Evolutionary conservation across 805 yeast species (phyloP).

Genomic region (Cyberlindnera amylophila): DNA sequence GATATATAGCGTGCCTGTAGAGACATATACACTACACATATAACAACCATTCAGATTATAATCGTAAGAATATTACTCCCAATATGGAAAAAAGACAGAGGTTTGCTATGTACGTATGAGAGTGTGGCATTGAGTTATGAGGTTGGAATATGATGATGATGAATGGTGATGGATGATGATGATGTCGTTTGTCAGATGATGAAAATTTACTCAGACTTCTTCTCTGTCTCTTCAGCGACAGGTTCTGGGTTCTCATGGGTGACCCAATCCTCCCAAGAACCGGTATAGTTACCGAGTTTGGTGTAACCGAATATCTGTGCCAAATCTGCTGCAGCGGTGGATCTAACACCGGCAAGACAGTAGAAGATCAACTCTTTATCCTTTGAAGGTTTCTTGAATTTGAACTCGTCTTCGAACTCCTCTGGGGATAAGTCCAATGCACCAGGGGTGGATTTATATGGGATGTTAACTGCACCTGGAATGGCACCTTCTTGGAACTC

Average conservation of each 20-base stretch:
- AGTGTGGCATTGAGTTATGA: too few species aligned
- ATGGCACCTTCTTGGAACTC: constrained; percentile 71
- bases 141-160: too few species aligned
- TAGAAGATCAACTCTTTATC: constrained; percentile 80
- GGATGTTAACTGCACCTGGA: constrained; percentile 83
- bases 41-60: too few species aligned
- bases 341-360: constrained; percentile 90
- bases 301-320: constrained; percentile 88
- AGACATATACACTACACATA: too few species aligned
- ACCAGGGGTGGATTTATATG: constrained; percentile 87
- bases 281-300: constrained; percentile 79
- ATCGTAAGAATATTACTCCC: too few species aligned
- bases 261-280: constrained; percentile 86
- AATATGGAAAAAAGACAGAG: too few species aligned
- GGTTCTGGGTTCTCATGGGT: constrained; percentile 34
- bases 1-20: too few species aligned
- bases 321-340: constrained; percentile 84
- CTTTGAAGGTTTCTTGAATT: constrained; percentile 70
- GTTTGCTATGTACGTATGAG: too few species aligned
- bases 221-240: constrained; percentile 6
- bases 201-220: constrained; percentile 1
- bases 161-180: too few species aligned
- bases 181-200: too few species aligned
- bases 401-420: constrained; percentile 77
- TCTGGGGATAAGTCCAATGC: constrained; percentile 78